Percentiles rank a stretch among this genome's conserved stretches.
Evolutionary conservation across 2,329 filamentous ascomycete species (phyloP).

Genomic region (Aspergillus glaucus): DNA sequence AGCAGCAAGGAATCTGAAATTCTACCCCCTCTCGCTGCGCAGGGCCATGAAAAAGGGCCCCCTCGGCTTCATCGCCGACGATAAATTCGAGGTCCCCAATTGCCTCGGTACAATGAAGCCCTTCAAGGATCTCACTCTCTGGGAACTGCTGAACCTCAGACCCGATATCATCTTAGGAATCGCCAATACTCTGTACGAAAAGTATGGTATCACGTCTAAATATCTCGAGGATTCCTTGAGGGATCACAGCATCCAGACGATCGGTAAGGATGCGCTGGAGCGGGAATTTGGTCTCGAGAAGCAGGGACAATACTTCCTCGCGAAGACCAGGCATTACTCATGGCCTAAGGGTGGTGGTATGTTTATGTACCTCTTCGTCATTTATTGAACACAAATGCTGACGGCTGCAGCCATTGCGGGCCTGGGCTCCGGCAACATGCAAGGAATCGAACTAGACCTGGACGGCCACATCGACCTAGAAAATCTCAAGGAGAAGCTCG

Average conservation of each 20-base stretch:
- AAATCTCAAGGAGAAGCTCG: conserved; percentile 5
- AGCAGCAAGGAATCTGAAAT: conserved; percentile 43
- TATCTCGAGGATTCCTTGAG: conserved; percentile 1
- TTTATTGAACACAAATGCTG: neutral
- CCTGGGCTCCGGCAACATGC: conserved; percentile 39
- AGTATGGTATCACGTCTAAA: conserved; percentile 1
- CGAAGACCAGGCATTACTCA: conserved; percentile 43
- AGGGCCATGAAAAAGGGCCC: conserved; percentile 23
- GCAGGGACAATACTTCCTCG: conserved; percentile 32
- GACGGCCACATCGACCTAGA: conserved; percentile 34
- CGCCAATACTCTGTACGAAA: conserved; percentile 15
- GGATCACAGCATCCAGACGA: conserved; percentile 7
- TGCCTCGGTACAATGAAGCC: conserved; percentile 19
- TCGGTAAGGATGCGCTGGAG: conserved; percentile 5
- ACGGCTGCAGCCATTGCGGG: conserved; percentile 35
- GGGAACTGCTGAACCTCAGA: conserved; percentile 44
- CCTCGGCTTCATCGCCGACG: conserved; percentile 21
- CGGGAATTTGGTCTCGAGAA: conserved; percentile 23
- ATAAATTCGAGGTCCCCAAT: conserved; percentile 24
- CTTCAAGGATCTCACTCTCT: conserved; percentile 29
- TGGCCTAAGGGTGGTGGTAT: conserved; percentile 46
- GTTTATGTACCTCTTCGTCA: neutral
- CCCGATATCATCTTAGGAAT: conserved; percentile 37
- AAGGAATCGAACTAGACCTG: conserved; percentile 38
- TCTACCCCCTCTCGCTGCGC: conserved; percentile 39